Conservation (phyloP, 345 rosid genomes). For the Citrus unshiu region DNA sequence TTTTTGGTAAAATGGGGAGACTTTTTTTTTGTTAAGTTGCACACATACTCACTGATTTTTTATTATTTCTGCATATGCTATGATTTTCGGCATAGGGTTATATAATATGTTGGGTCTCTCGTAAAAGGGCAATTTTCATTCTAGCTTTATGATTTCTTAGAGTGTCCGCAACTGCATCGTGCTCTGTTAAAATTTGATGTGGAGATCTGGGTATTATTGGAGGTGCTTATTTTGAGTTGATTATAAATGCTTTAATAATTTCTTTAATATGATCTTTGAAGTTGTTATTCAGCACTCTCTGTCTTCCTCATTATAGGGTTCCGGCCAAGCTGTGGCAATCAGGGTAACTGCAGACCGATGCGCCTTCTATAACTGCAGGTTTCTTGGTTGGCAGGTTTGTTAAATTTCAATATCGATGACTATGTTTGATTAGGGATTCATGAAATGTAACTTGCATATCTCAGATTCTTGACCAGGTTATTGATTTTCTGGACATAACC, state of each 20-base stretch:
- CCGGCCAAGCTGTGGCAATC: slow-evolving; percentile 96
- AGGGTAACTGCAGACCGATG: slow-evolving; percentile 95
- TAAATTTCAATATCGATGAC: not conserved
- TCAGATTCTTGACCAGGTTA: not conserved
- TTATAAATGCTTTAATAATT: not conserved
- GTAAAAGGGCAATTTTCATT: not conserved
- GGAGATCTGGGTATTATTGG: not conserved
- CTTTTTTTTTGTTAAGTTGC: not conserved
- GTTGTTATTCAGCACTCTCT: not conserved
- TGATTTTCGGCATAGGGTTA: not conserved
- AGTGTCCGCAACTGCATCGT: not conserved
- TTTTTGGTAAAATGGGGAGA: not conserved
- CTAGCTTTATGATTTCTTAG: not conserved
- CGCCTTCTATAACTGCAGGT: slow-evolving; percentile 90
- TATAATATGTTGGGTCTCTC: not conserved
- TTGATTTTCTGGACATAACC: not conserved
- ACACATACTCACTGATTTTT: not conserved
- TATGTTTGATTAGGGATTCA: not conserved
- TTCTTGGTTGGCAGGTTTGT: slow-evolving; percentile 96
- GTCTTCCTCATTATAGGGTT: slow-evolving; percentile 50
- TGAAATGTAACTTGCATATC: not conserved
- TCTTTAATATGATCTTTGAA: not conserved
- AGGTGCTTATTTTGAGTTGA: not conserved
- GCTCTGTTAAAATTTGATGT: not conserved
- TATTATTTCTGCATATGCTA: not conserved